Conservation (phyloP, 495 filamentous ascomycete genomes). For the Cercophora samala region DNA sequence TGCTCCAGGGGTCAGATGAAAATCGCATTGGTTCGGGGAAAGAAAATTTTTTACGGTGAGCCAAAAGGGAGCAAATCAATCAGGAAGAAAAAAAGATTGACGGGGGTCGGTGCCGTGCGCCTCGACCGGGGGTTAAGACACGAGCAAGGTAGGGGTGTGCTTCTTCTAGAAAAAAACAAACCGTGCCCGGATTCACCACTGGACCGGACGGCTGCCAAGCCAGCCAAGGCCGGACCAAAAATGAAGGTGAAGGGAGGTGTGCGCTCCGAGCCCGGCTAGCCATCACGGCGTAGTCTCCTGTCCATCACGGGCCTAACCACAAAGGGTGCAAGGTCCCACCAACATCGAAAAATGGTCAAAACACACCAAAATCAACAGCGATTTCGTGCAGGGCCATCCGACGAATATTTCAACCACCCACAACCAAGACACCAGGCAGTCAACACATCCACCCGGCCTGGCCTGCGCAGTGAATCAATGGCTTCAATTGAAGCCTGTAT, state of each 20-base stretch:
- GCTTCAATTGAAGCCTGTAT: too few relatives aligned
- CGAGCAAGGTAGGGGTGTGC: conserved; percentile 26
- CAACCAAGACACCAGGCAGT: too few relatives aligned
- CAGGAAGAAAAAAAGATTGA: conserved; percentile 28
- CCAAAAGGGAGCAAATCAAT: conserved; percentile 33
- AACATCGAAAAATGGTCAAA: too few relatives aligned
- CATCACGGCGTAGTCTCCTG: too few relatives aligned
- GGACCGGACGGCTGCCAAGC: conserved; percentile 24
- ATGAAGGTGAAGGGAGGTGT: conserved; percentile 34
- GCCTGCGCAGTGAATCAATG: too few relatives aligned
- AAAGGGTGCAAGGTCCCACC: too few relatives aligned
- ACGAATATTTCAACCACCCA: too few relatives aligned
- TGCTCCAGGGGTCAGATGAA: conserved; percentile 27
- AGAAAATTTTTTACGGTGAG: conserved; percentile 36
- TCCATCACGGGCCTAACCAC: too few relatives aligned
- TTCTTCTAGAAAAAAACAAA: conserved; percentile 34
- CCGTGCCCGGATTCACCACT: conserved; percentile 20
- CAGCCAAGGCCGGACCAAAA: conserved; percentile 22
- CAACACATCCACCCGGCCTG: too few relatives aligned
- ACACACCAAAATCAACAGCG: too few relatives aligned
- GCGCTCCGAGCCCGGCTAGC: too few relatives aligned
- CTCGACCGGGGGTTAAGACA: conserved; percentile 17
- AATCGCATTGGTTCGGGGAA: conserved; percentile 26
- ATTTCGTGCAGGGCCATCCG: too few relatives aligned
- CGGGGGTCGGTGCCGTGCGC: conserved; percentile 22